Evolutionary conservation across 306 rosid genomes (phyloP).

Genomic region (Malus asiatica): DNA sequence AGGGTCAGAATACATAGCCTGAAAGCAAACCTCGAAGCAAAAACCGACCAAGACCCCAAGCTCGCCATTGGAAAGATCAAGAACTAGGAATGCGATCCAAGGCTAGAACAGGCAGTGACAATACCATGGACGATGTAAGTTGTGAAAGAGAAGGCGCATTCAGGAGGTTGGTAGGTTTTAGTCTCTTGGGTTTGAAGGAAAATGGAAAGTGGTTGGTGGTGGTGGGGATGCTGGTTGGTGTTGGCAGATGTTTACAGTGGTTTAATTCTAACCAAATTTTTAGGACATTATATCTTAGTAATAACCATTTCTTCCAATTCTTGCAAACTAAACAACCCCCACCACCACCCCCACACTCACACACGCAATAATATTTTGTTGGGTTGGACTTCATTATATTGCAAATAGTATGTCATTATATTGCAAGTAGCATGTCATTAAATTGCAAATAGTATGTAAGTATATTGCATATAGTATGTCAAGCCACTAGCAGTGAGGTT

Average conservation of each 20-base stretch:
- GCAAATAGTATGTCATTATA: background rate
- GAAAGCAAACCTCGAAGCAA: constrained; percentile 19
- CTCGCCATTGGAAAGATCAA: constrained; percentile 44
- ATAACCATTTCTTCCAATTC: constrained; percentile 3
- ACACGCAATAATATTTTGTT: background rate
- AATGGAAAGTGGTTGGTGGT: constrained; percentile 36
- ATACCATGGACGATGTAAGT: constrained; percentile 24
- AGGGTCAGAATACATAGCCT: constrained; percentile 31
- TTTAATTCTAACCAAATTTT: background rate
- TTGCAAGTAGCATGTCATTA: background rate
- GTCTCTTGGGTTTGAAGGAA: constrained; percentile 70
- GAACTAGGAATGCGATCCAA: constrained; percentile 16
- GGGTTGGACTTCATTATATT: background rate
- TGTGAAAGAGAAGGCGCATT: constrained; percentile 27
- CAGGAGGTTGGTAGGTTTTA: constrained; percentile 42
- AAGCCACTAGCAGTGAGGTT: background rate
- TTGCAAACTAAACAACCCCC: background rate
- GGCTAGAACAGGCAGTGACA: constrained; percentile 19
- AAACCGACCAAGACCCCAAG: constrained; percentile 17
- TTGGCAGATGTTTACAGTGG: background rate
- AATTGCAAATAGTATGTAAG: too few species aligned
- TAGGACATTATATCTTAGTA: background rate
- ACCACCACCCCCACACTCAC: background rate
- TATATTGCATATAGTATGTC: too few species aligned
- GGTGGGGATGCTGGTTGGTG: constrained; percentile 40